phyloP scores from a whole-genome alignment of 2,329 filamentous ascomycete genomes.

The Cordyceps cateniannulata region DNA sequence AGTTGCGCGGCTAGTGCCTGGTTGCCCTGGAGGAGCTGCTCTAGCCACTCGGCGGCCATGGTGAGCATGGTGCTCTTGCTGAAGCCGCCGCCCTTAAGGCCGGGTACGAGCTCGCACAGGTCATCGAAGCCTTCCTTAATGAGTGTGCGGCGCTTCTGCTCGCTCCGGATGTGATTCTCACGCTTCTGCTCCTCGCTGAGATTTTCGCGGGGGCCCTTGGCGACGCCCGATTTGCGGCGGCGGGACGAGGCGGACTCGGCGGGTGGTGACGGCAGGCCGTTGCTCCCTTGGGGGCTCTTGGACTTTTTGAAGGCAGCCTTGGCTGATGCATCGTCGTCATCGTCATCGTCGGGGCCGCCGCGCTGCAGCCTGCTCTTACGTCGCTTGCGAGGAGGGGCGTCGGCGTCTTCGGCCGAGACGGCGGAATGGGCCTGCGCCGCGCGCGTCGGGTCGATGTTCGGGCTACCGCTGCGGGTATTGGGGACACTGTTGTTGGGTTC shows the following conservation, averaged over 20 bases:
- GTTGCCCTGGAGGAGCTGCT: slow-evolving; percentile 65
- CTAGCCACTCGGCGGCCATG: slow-evolving; percentile 72
- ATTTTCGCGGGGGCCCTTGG: slow-evolving; percentile 57
- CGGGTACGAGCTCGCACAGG: slow-evolving; percentile 69
- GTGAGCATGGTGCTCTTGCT: slow-evolving; percentile 77
- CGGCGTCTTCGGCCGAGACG: slow-evolving; percentile 29
- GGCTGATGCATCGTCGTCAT: slow-evolving; percentile 26
- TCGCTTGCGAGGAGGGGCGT: slow-evolving; percentile 43
- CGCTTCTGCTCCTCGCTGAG: slow-evolving; percentile 76
- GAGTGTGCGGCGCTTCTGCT: slow-evolving; percentile 76
- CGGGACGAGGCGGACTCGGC: slow-evolving; percentile 33
- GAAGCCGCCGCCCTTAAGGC: slow-evolving; percentile 64
- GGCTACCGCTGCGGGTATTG: slow-evolving; percentile 55
- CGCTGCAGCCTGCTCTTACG: slow-evolving; percentile 48
- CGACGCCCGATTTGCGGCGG: slow-evolving; percentile 42
- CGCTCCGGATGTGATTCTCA: slow-evolving; percentile 79
- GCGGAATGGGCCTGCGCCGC: background rate
- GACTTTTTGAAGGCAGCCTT: slow-evolving; percentile 22
- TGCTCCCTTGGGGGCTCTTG: slow-evolving; percentile 45
- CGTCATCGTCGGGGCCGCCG: slow-evolving; percentile 34
- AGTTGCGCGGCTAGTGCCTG: slow-evolving; percentile 49
- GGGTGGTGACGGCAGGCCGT: slow-evolving; percentile 23
- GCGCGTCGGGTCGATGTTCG: slow-evolving; percentile 20
- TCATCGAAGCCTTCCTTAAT: slow-evolving; percentile 81
- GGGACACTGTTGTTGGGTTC: slow-evolving; percentile 50